These are phyloP conservation scores for Pythium coloratum DNA, from an alignment of 352 stramenopile species.

Conservation along the genomic window DNA sequence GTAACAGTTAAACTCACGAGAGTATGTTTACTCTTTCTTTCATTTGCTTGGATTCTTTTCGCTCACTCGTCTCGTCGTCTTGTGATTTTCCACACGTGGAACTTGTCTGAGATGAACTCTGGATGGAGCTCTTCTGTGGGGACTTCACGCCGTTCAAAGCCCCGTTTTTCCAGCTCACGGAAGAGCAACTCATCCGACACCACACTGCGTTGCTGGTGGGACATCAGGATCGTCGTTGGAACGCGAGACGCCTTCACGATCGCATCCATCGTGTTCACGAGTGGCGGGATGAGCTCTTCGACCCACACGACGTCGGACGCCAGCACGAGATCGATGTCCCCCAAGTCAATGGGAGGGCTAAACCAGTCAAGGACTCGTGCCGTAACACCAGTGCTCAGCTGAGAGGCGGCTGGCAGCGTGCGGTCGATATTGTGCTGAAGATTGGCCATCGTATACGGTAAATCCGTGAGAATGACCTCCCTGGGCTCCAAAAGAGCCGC, in stretches of 20 bases:
- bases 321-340: constrained; percentile 77
- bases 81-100: constrained; percentile 49
- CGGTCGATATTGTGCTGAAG: constrained; percentile 50
- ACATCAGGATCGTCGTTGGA: constrained; percentile 57
- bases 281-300: constrained; percentile 79
- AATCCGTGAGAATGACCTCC: constrained; percentile 84
- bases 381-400: neutral
- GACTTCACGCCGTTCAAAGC: constrained; percentile 32
- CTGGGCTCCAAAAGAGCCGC: constrained; percentile 70
- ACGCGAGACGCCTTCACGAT: constrained; percentile 41
- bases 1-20: too few species aligned
- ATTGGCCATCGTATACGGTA: constrained; percentile 88
- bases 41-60: too few species aligned
- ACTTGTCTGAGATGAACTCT: constrained; percentile 41
- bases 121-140: constrained; percentile 36
- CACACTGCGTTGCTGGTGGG: constrained; percentile 67
- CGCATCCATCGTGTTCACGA: constrained; percentile 72
- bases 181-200: constrained; percentile 64
- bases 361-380: constrained; percentile 72
- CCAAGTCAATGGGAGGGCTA: constrained; percentile 45
- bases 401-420: constrained; percentile 35
- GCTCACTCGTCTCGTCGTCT: too few species aligned
- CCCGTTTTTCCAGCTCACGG: constrained; percentile 38
- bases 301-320: constrained; percentile 92
- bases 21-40: too few species aligned